A percentile compares a stretch with the other conserved stretches of the same genome.
Evolutionary conservation across 371 early-diverging fungal genomes (phyloP).

Genomic region (Nematocida ironsii): DNA sequence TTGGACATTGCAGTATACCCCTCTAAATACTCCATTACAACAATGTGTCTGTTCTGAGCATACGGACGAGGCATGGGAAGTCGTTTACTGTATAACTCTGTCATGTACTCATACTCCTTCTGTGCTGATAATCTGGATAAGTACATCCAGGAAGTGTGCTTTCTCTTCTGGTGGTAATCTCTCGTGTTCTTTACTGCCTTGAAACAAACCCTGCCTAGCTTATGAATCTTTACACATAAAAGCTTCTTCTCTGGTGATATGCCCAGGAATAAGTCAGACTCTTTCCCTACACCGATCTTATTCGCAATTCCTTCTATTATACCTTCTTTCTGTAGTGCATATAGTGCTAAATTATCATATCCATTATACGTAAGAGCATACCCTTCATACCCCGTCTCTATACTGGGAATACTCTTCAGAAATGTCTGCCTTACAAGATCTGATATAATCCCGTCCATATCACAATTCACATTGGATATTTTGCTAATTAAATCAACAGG

Average conservation of each 20-base stretch:
- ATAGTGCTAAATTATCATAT: conserved; percentile 93
- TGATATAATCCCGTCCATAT: conserved; percentile 51
- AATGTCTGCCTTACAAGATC: conserved; percentile 66
- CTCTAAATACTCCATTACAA: conserved; percentile 86
- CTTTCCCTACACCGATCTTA: conserved; percentile 98
- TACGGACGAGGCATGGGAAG: conserved; percentile 89
- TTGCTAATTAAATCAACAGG: conserved; percentile 56
- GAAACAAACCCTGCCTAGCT: conserved; percentile 91
- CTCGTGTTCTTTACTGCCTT: conserved; percentile 91
- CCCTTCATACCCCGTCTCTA: conserved; percentile 70
- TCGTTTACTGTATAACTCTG: conserved; percentile 77
- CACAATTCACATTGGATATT: conserved; percentile 55
- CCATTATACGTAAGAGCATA: conserved; percentile 95
- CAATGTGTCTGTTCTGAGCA: conserved; percentile 87
- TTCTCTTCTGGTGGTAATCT: conserved; percentile 77
- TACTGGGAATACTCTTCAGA: conserved; percentile 37
- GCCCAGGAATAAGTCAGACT: conserved; percentile 73
- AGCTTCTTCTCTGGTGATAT: conserved; percentile 55
- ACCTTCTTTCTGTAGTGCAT: conserved; percentile 80
- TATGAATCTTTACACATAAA: conserved; percentile 67
- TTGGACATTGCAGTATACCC: conserved; percentile 66
- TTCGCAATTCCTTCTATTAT: conserved; percentile 84
- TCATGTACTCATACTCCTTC: conserved; percentile 62
- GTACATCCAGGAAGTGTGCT: conserved; percentile 58
- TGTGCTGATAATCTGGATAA: conserved; percentile 70